Base-by-base conservation (phyloP, 192 early-diverging fungal genomes). In the Coemansia sp. region DNA sequence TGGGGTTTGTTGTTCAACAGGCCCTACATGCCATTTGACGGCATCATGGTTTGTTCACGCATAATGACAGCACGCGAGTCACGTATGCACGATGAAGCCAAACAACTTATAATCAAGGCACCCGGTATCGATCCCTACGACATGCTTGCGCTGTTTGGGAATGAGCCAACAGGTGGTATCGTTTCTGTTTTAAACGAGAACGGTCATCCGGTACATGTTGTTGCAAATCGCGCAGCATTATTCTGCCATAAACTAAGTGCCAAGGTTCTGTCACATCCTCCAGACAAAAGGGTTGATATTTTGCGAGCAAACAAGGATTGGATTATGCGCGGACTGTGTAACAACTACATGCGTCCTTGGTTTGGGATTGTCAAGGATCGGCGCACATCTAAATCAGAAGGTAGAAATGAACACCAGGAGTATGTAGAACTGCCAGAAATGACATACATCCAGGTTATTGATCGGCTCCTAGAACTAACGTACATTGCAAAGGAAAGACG, bases 271-370 rank as follows among this genome's bases (percentile, higher is more conserved):
- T 74, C 71, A 60, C 87, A 95, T 42, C 93, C 96, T 40, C 81
- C 84, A 42, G 95, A 96, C 61, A 95, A 96, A 85, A 90, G 93
- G 54, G 54, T 90, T 19, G 67, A 82, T 59, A 85, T 87, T 57
- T 68, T 98, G 54, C 65, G 87, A 56, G 83, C 88, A 57, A 93
- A 91, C 83, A 90, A 91, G 84, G 88, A 91, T 43, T 92, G 95
- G 70, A 91, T 98, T 26, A 92, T 96, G 67, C 73, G 87, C 61
- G 87, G 90, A 10, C 85, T 98, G 43, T 95, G 94, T 76, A 86
- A 78, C 41, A 94, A 98, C 76, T 95, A 88, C 83, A 93, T 95
- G 84, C 93, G 95, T 81, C 91, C 92, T 40, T 98, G 96, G 96
- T 97, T 98, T 69, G 95, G 22, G 12, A 0, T 9, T 32, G 55